Evolutionary conservation across 2,329 filamentous ascomycete species (phyloP).

Genomic region (Trichoderma breve): DNA sequence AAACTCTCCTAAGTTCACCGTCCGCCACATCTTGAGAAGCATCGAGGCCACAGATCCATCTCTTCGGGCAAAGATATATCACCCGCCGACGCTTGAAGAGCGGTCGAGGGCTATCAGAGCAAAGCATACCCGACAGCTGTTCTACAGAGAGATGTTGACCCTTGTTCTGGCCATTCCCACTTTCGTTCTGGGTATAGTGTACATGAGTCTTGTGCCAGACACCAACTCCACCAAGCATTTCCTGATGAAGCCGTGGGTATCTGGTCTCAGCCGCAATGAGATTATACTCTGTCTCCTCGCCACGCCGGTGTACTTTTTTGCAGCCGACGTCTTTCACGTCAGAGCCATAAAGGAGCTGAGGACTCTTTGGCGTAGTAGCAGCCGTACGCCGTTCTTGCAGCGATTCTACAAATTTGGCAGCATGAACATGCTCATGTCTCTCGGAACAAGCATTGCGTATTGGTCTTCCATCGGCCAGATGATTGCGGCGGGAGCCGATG

Average conservation of each 20-base stretch:
- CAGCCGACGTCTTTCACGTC: conserved; percentile 79
- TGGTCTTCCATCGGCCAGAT: conserved; percentile 77
- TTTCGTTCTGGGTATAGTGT: conserved; percentile 84
- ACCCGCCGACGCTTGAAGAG: conserved; percentile 81
- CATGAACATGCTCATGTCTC: conserved; percentile 91
- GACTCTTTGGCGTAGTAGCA: conserved; percentile 73
- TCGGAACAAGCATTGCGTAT: conserved; percentile 86
- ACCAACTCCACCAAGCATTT: conserved; percentile 58
- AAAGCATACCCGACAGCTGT: conserved; percentile 65
- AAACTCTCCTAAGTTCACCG: conserved; percentile 64
- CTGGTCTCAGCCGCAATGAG: conserved; percentile 72
- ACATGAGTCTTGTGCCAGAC: conserved; percentile 74
- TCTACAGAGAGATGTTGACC: conserved; percentile 69
- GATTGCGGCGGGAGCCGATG: conserved; percentile 57
- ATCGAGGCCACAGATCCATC: conserved; percentile 65
- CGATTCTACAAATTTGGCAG: conserved; percentile 91
- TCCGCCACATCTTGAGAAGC: conserved; percentile 68
- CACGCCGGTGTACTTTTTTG: conserved; percentile 83
- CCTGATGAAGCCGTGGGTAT: conserved; percentile 68
- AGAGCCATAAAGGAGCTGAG: conserved; percentile 76
- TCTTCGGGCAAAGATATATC: conserved; percentile 69
- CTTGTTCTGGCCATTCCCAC: conserved; percentile 72
- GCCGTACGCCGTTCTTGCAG: conserved; percentile 67
- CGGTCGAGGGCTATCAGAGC: conserved; percentile 70
- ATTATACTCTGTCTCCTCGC: conserved; percentile 78